These are phyloP conservation scores for Brettanomyces sp. DNA, from an alignment of 805 yeast genomes.

Conservation along the genomic window DNA sequence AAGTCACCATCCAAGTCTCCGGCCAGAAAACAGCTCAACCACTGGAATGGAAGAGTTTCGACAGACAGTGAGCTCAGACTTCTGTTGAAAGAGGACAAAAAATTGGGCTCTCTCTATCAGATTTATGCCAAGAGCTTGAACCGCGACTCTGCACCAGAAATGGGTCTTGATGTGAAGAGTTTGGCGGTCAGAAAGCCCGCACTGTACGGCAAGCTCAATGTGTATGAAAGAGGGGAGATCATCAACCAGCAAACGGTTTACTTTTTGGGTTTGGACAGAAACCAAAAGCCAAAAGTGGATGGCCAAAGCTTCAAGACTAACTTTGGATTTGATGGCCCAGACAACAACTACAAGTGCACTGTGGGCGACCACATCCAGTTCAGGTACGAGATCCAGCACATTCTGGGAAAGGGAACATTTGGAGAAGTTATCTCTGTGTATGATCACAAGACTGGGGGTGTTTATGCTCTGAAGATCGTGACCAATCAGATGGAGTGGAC, in stretches of 20 bases:
- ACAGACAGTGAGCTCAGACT: slow-evolving; percentile 2
- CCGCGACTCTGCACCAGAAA: neutral
- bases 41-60: neutral
- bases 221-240: slow-evolving; percentile 56
- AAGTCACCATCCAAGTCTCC: neutral
- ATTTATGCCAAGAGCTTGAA: slow-evolving; percentile 1
- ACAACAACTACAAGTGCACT: slow-evolving; percentile 49
- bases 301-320: slow-evolving; percentile 34
- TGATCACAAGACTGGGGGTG: slow-evolving; percentile 51
- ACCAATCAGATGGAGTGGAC: slow-evolving; percentile 67
- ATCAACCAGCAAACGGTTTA: slow-evolving; percentile 37
- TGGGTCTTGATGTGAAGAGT: slow-evolving; percentile 7
- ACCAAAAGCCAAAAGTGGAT: slow-evolving; percentile 22
- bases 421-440: slow-evolving; percentile 65
- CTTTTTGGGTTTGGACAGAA: slow-evolving; percentile 34
- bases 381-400: slow-evolving; percentile 51
- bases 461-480: slow-evolving; percentile 70
- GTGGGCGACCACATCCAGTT: slow-evolving; percentile 68
- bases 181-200: slow-evolving; percentile 13
- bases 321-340: slow-evolving; percentile 65
- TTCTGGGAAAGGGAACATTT: slow-evolving; percentile 73
- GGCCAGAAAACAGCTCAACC: neutral
- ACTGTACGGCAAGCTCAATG: slow-evolving; percentile 26
- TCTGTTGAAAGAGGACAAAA: neutral
- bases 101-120: neutral